Conservation (phyloP, 169 alveolate species). For the Cryptosporidium meleagridis region DNA sequence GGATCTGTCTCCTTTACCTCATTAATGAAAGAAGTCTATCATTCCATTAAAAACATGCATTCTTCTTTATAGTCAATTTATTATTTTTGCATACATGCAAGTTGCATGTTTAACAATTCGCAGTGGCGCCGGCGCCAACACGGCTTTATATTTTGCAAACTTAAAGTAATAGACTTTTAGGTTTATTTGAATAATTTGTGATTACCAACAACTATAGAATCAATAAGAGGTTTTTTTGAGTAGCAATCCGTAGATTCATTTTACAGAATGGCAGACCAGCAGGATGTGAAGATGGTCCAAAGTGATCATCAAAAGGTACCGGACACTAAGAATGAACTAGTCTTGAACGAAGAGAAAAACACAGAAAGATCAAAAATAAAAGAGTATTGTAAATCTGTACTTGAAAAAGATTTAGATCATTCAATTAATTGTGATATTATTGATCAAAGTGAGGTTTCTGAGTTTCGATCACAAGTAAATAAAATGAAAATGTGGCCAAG, state of each 20-base stretch:
- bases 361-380: background rate
- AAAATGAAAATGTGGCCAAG: constrained; percentile 66
- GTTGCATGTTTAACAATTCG: background rate
- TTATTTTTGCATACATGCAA: background rate
- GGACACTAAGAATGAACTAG: background rate
- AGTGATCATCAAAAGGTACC: background rate
- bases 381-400: background rate
- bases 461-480: constrained; percentile 17
- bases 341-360: background rate
- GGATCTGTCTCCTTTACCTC: constrained; percentile 70
- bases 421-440: background rate
- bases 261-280: background rate
- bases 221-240: background rate
- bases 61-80: background rate
- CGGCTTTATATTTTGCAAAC: background rate
- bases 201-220: background rate
- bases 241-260: background rate
- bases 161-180: background rate
- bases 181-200: background rate
- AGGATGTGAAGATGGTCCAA: background rate
- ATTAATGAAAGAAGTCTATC: constrained; percentile 57
- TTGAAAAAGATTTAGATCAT: background rate
- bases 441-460: constrained; percentile 15
- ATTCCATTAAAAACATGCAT: constrained; percentile 50
- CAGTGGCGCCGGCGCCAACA: constrained; percentile 1